phyloP scores from a whole-genome alignment of 495 filamentous ascomycete genomes.

The Podospora pseudoanserina region DNA sequence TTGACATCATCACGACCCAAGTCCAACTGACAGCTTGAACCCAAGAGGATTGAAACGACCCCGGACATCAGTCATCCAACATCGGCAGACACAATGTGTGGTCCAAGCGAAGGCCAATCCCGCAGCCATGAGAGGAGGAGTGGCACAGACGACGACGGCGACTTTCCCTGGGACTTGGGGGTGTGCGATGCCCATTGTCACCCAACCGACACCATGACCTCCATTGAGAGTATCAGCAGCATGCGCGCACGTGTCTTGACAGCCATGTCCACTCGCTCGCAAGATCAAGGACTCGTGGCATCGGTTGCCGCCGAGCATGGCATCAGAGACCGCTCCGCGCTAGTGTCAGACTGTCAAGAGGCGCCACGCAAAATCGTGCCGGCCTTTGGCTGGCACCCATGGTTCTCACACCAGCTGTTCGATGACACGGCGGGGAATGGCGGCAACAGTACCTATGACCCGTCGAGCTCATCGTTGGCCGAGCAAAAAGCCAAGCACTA shows the following conservation, averaged over 20 bases:
- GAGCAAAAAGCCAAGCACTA: conserved; percentile 68
- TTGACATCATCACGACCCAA: background rate
- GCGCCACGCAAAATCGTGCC: conserved; percentile 56
- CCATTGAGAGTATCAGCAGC: conserved; percentile 57
- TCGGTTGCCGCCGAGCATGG: conserved; percentile 54
- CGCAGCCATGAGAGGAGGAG: background rate
- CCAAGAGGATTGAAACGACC: no score
- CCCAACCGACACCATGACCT: conserved; percentile 92
- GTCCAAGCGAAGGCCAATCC: conserved; percentile 1
- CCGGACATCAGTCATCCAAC: background rate
- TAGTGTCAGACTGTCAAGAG: conserved; percentile 8
- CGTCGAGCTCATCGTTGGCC: conserved; percentile 11
- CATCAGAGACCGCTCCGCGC: conserved; percentile 20
- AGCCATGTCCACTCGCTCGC: conserved; percentile 80
- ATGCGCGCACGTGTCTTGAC: conserved; percentile 80
- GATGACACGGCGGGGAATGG: conserved; percentile 50
- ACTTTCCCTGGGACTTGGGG: conserved; percentile 80
- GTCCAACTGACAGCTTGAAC: background rate
- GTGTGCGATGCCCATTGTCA: conserved; percentile 94
- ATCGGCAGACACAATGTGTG: conserved; percentile 18
- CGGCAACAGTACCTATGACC: conserved; percentile 38
- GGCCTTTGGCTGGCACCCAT: conserved; percentile 97
- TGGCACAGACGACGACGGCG: conserved; percentile 13
- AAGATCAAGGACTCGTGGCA: conserved; percentile 84
- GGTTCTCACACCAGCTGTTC: conserved; percentile 89